These are phyloP conservation scores for Didymella arachidicola DNA, from an alignment of 2,329 filamentous ascomycete genomes.

Conservation along the genomic window DNA sequence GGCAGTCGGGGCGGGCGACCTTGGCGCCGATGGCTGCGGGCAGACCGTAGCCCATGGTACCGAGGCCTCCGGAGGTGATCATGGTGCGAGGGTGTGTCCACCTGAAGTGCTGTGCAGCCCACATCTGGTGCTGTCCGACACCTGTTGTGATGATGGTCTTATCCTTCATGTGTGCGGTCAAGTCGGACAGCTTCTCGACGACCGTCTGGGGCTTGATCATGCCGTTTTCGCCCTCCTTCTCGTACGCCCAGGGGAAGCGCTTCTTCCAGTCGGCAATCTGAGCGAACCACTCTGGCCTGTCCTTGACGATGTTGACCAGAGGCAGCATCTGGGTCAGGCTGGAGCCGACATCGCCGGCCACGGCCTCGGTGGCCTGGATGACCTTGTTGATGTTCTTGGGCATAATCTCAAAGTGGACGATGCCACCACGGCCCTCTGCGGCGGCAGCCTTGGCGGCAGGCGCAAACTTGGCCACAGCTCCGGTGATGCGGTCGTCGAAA, in stretches of 20 bases:
- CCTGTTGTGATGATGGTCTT: slow-evolving; percentile 89
- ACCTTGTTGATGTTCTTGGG: slow-evolving; percentile 99
- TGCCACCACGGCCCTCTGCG: slow-evolving; percentile 84
- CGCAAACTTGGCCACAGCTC: slow-evolving; percentile 83
- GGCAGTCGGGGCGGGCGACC: slow-evolving; percentile 79
- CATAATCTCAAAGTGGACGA: slow-evolving; percentile 97
- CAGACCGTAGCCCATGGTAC: slow-evolving; percentile 95
- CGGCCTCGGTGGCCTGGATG: slow-evolving; percentile 91
- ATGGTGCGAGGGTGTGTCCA: slow-evolving; percentile 92
- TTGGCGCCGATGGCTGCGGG: slow-evolving; percentile 96
- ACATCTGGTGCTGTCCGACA: slow-evolving; percentile 99
- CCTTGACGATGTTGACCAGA: slow-evolving; percentile 67
- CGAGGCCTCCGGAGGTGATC: slow-evolving; percentile 95
- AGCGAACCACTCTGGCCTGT: slow-evolving; percentile 84
- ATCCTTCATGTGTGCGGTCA: slow-evolving; percentile 81
- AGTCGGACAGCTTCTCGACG: slow-evolving; percentile 86
- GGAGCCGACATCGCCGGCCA: slow-evolving; percentile 87
- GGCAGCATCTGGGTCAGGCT: slow-evolving; percentile 82
- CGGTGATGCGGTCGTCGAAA: slow-evolving; percentile 95
- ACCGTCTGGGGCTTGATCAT: slow-evolving; percentile 94
- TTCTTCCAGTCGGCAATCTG: slow-evolving; percentile 92
- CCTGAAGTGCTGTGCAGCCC: slow-evolving; percentile 94
- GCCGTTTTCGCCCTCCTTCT: slow-evolving; percentile 76
- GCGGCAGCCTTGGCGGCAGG: slow-evolving; percentile 87
- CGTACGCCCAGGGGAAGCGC: slow-evolving; percentile 88